Evolutionary conservation across 2,329 filamentous ascomycete genomes (phyloP).

Genomic region (Xylariaceae sp.): DNA sequence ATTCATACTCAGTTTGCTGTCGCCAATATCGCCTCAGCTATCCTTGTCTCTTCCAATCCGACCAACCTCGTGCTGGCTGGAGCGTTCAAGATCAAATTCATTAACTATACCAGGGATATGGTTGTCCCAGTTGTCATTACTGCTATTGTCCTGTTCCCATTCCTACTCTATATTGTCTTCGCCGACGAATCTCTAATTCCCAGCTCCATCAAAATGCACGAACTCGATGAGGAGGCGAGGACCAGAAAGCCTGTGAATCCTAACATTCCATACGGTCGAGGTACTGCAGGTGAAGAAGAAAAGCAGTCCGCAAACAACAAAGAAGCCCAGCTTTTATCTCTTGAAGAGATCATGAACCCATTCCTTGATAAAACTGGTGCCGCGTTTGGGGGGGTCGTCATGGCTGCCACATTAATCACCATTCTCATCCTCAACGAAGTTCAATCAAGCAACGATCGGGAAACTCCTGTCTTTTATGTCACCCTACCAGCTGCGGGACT

Average conservation of each 20-base stretch:
- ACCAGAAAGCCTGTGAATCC: conserved; percentile 69
- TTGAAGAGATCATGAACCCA: conserved; percentile 79
- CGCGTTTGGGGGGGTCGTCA: conserved; percentile 67
- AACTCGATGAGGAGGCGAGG: conserved; percentile 64
- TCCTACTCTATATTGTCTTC: conserved; percentile 74
- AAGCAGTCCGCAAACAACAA: conserved; percentile 53
- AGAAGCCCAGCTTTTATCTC: conserved; percentile 61
- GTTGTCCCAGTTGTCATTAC: conserved; percentile 75
- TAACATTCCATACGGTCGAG: conserved; percentile 71
- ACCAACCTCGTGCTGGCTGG: conserved; percentile 78
- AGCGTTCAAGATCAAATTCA: conserved; percentile 74
- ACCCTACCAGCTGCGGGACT: conserved; percentile 72
- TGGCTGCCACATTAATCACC: conserved; percentile 71
- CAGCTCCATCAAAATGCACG: conserved; percentile 69
- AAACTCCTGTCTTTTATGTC: conserved; percentile 70
- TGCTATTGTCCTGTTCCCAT: conserved; percentile 71
- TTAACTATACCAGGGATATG: conserved; percentile 79
- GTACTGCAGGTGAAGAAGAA: conserved; percentile 60
- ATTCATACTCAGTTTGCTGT: conserved; percentile 75
- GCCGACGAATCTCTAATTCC: conserved; percentile 69
- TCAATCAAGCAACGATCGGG: conserved; percentile 54
- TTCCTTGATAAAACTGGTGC: conserved; percentile 73
- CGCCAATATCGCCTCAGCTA: conserved; percentile 76
- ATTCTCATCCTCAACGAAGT: conserved; percentile 69
- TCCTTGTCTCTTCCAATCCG: conserved; percentile 79